Conservation (phyloP, 2,329 filamentous ascomycete genomes). For the Calonectria montana region DNA sequence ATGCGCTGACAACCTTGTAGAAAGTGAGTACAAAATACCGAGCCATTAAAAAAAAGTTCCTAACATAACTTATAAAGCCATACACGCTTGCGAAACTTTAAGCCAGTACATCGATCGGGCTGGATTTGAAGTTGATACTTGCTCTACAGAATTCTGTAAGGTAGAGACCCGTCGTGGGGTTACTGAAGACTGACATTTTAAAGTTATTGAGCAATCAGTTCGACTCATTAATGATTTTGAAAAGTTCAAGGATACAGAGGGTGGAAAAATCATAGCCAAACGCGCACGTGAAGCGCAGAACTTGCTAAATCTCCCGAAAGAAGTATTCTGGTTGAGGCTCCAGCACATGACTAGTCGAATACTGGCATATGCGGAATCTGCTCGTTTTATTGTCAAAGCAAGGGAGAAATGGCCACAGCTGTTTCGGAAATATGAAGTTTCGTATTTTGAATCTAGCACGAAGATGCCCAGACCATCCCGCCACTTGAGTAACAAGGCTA, state of each 20-base stretch:
- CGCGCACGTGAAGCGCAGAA: conserved; percentile 12
- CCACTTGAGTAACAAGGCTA: conserved; percentile 23
- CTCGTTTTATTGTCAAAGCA: conserved; percentile 28
- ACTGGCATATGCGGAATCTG: conserved; percentile 29
- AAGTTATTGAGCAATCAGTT: not conserved
- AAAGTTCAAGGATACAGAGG: not conserved
- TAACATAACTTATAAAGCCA: not conserved
- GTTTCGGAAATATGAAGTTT: conserved; percentile 43
- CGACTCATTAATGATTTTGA: not conserved
- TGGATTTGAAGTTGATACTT: not conserved
- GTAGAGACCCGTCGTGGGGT: not conserved
- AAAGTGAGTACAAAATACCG: not conserved
- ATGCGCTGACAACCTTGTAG: not conserved
- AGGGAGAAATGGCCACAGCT: conserved; percentile 39
- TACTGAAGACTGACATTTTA: not conserved
- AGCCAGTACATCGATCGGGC: not conserved
- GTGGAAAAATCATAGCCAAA: conserved; percentile 7
- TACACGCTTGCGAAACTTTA: not conserved
- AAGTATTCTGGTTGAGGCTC: conserved; percentile 35
- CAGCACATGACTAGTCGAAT: conserved; percentile 35
- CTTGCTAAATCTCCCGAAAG: conserved; percentile 10
- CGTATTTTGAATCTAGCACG: conserved; percentile 34
- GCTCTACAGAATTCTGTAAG: not conserved
- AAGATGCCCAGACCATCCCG: not conserved
- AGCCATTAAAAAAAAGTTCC: not conserved